Base-by-base conservation (phyloP, 148 eudicot genomes). In the Hydrangea macrophylla region DNA sequence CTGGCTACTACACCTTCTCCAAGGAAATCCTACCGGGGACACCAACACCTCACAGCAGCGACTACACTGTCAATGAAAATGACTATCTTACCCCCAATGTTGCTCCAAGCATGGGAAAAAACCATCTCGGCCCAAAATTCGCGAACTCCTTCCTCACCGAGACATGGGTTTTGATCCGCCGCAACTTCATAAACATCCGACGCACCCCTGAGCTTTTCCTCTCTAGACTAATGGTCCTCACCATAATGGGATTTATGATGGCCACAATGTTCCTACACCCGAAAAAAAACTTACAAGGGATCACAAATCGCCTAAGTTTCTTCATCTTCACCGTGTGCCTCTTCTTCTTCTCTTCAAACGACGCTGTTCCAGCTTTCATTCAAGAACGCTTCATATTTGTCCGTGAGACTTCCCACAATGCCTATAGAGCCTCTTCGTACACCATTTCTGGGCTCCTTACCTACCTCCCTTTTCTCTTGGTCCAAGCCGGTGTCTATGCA, bases 311-410 rank as follows among this genome's bases (percentile, higher is more conserved):
- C 22, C 72, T 83, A 63, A 74, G 86, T 56, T 83, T 83, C 77
- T 83, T 82, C 73, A 83, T 80, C 57, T 83, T 83, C 79, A 83
- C 83, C 5, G 82, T 83, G 15, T 83, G 86, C 39, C 79, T 80
- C 55, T 80, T 80, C 57, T 83, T 80, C 81, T 83, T 75, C 73
- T 83, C 83, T 24, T 83, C 83, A 25, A 83, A 83, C 25, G 83
- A 83, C 33, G 84, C 86, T 22, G 76, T 77, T 63, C 86, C 83
- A 0, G 83, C 81, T 32, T 83, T 83, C 51, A 83, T 79, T 60
- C 83, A 83, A 67, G 86, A 80, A 39, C 76, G 83, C 18, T 80
- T 74, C 70, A 79, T 83, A 30, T 83, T 79, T 31, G 67, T 79
- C 23, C 77, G 79, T 0, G 79, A 83, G 37, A 79, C 75, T 11